Evolutionary conservation across 2,329 filamentous ascomycete species (phyloP), one percentile per base, ranked within the genome.

Genomic region (Fusarium oxysporum): DNA sequence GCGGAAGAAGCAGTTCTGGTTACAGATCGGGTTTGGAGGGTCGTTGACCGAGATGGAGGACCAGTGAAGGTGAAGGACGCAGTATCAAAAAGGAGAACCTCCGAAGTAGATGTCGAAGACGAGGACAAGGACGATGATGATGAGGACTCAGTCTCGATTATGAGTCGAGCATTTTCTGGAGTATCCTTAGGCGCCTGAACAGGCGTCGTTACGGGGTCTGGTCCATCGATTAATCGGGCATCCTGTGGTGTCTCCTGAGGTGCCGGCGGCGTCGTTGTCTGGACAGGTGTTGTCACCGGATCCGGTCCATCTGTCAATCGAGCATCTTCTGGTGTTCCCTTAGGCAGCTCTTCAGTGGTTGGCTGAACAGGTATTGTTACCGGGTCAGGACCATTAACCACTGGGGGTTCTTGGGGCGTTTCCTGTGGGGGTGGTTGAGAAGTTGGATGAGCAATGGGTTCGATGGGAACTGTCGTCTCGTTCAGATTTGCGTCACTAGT

Each of bases 71-170:
- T 71, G 62, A 74, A 72, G 11, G 71, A 68, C 25, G 62, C 67
- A n/a, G 67, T 73, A 41, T 73, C 71, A 28, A 74, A 71, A 23
- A 71, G 62, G 32, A 73, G 71, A 30, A 74, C 55, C 45, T 73
- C 71, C 33, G 67, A 68, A 30, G 64, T 68, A n/a, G 43, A 41
- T 19, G 56, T 25, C 28, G 37, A 44, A 17, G 59, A 64, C 4
- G 53, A 44, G 14, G 40, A 37, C 11, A 13, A 35, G 5, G n/a
- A 59, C 8, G 51, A 65, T n/a, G 50, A 47, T 5, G 50, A 69
- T 17, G 58, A 48, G 12, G 51, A 53, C 33, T 70, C 58, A 2
- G 66, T 58, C 40, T 43, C 65, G 14, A 58, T 37, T 13, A 70
- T 61, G 8, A 68, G 45, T 35, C 50, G 65, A 65, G 57, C 65